phyloP scores from a whole-genome alignment of 202 grass and related monocot species.

The Setaria viridis region DNA sequence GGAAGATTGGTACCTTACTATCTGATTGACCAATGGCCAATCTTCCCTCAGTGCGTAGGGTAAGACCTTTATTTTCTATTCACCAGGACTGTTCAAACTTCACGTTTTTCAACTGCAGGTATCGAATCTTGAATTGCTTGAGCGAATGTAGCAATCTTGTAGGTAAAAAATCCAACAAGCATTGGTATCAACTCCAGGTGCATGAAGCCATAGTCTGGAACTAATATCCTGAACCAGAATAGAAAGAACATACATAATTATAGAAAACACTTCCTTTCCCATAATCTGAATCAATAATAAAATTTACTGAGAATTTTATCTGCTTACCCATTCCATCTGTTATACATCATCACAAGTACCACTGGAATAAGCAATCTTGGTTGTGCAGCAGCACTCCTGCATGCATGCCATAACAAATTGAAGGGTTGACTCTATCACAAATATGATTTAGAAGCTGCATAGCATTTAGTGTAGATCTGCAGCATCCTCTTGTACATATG shows the following conservation, averaged over 20 bases:
- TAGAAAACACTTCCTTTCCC: background rate
- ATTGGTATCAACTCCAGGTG: conserved; percentile 96
- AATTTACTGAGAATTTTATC: conserved; percentile 9
- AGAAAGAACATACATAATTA: conserved; percentile 4
- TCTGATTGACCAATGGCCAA: conserved; percentile 34
- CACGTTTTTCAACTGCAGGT: conserved; percentile 51
- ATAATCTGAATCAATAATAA: conserved; percentile 12
- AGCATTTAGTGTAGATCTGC: background rate
- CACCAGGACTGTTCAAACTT: conserved; percentile 57
- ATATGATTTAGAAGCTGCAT: background rate
- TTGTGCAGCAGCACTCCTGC: conserved; percentile 90
- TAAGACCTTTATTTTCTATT: conserved; percentile 39
- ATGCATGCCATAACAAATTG: conserved; percentile 35
- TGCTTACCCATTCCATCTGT: conserved; percentile 92
- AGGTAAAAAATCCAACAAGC: conserved; percentile 96
- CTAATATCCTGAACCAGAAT: conserved; percentile 78
- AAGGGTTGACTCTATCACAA: background rate
- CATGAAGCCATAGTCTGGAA: conserved; percentile 80
- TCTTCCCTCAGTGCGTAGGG: conserved; percentile 14
- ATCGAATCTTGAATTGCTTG: conserved; percentile 81
- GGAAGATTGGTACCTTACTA: conserved; percentile 38
- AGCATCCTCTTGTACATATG: conserved; percentile 3
- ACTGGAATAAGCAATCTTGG: conserved; percentile 91
- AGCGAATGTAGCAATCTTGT: conserved; percentile 84
- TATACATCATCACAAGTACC: conserved; percentile 88